Percentiles rank a stretch among this genome's conserved stretches.
phyloP scores from a whole-genome alignment of 2,329 filamentous ascomycete genomes.

The Knufia fluminis region DNA sequence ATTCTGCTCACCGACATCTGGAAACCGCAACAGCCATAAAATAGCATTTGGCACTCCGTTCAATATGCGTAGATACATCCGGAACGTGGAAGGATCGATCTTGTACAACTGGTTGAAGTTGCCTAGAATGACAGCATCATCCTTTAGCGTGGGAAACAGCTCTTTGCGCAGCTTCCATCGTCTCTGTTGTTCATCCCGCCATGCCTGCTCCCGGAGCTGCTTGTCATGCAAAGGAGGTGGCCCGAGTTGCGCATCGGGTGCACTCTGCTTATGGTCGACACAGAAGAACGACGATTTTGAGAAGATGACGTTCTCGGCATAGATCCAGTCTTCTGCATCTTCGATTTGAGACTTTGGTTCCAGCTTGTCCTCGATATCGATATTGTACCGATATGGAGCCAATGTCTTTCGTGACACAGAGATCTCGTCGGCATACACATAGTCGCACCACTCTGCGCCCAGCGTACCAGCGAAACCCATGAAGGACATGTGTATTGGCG shows the following conservation, averaged over 20 bases:
- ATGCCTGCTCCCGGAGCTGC: slow-evolving; percentile 57
- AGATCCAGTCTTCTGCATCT: slow-evolving; percentile 74
- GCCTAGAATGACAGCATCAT: slow-evolving; percentile 82
- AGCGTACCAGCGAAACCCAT: slow-evolving; percentile 98
- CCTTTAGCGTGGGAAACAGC: slow-evolving; percentile 71
- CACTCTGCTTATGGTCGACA: slow-evolving; percentile 90
- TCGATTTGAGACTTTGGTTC: slow-evolving; percentile 57
- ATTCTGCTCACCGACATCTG: slow-evolving; percentile 82
- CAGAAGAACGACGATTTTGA: slow-evolving; percentile 95
- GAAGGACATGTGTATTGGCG: slow-evolving; percentile 97
- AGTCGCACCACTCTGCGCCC: slow-evolving; percentile 97
- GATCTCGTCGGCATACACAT: slow-evolving; percentile 80
- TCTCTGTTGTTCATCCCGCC: slow-evolving; percentile 72
- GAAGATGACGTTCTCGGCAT: slow-evolving; percentile 93
- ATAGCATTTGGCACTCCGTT: slow-evolving; percentile 76
- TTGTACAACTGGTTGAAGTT: slow-evolving; percentile 99
- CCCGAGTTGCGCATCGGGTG: slow-evolving; percentile 48
- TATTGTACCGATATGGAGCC: slow-evolving; percentile 66
- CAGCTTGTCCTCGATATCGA: slow-evolving; percentile 59
- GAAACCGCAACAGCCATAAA: slow-evolving; percentile 93
- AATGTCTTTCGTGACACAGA: slow-evolving; percentile 76
- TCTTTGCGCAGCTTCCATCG: slow-evolving; percentile 91
- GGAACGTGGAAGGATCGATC: slow-evolving; percentile 95
- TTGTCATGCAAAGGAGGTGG: slow-evolving; percentile 14
- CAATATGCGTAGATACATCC: slow-evolving; percentile 88